A percentile compares a stretch with the other conserved stretches of the same genome.
phyloP scores from a whole-genome alignment of 495 filamentous ascomycete species.

The Podospora appendiculata region DNA sequence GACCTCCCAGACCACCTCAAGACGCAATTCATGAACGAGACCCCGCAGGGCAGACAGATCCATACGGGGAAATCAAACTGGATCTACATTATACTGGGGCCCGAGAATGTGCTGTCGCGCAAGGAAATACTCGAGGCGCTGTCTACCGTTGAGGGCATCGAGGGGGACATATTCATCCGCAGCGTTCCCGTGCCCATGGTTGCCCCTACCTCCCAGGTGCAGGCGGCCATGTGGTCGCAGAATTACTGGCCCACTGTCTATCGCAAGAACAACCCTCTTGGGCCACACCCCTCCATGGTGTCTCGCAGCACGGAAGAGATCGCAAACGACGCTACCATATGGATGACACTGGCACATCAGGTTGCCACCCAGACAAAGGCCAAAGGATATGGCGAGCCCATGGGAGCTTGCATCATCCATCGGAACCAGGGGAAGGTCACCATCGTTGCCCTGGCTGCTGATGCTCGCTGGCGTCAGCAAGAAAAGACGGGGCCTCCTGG shows the following conservation, averaged over 20 bases:
- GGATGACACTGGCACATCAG: slow-evolving; percentile 60
- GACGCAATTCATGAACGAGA: slow-evolving; percentile 39
- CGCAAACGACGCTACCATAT: slow-evolving; percentile 43
- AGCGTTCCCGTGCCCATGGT: slow-evolving; percentile 61
- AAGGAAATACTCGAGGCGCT: slow-evolving; percentile 30
- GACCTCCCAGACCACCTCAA: slow-evolving; percentile 53
- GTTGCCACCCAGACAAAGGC: slow-evolving; percentile 51
- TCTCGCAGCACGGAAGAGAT: slow-evolving; percentile 50
- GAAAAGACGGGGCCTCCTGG: slow-evolving; percentile 40
- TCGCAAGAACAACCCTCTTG: slow-evolving; percentile 71
- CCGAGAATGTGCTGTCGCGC: slow-evolving; percentile 28
- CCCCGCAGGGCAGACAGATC: slow-evolving; percentile 30
- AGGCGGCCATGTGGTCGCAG: slow-evolving; percentile 69
- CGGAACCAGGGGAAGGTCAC: slow-evolving; percentile 29
- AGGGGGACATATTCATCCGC: slow-evolving; percentile 40
- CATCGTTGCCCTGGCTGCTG: slow-evolving; percentile 67
- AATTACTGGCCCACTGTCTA: slow-evolving; percentile 85
- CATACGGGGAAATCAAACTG: slow-evolving; percentile 39
- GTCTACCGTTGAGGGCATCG: slow-evolving; percentile 25
- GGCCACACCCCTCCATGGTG: slow-evolving; percentile 61
- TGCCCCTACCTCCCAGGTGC: slow-evolving; percentile 63
- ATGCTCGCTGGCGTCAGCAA: slow-evolving; percentile 59
- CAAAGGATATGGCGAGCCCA: slow-evolving; percentile 53
- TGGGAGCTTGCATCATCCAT: slow-evolving; percentile 82
- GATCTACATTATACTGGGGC: slow-evolving; percentile 42